phyloP scores from a whole-genome alignment of 176 grass and related monocot genomes.

The Phragmites australis region DNA sequence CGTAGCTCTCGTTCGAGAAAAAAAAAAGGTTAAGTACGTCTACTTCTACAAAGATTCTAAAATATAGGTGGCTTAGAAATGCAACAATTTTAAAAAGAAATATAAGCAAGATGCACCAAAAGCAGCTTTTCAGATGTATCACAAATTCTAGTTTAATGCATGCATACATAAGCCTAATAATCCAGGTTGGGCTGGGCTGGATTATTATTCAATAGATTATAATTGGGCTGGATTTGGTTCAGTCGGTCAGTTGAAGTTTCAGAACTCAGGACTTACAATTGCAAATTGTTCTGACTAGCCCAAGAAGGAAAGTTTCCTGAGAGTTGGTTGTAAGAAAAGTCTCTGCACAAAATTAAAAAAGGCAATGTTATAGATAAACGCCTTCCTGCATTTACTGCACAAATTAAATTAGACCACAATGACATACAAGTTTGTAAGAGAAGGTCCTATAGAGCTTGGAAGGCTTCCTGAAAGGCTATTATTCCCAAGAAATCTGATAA shows the following conservation, averaged over 20 bases:
- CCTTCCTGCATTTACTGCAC: neutral
- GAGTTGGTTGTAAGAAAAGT: conserved; percentile 94
- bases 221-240: neutral
- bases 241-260: neutral
- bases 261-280: conserved; percentile 59
- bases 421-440: conserved; percentile 60
- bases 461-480: conserved; percentile 81
- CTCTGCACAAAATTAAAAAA: conserved; percentile 46
- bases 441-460: conserved; percentile 49
- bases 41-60: neutral
- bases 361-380: conserved; percentile 1
- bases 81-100: neutral
- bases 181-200: neutral
- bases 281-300: conserved; percentile 44
- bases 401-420: neutral
- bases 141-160: neutral
- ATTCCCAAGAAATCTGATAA: conserved; percentile 83
- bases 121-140: conserved; percentile 11
- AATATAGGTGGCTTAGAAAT: neutral
- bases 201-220: neutral
- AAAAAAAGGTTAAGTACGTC: neutral
- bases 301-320: conserved; percentile 79
- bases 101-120: neutral
- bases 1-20: too few relatives aligned
- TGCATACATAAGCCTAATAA: neutral